A percentile compares a stretch with the other conserved stretches of the same genome.
phyloP scores from a whole-genome alignment of 2,329 filamentous ascomycete species.

The Cercospora sp. region DNA sequence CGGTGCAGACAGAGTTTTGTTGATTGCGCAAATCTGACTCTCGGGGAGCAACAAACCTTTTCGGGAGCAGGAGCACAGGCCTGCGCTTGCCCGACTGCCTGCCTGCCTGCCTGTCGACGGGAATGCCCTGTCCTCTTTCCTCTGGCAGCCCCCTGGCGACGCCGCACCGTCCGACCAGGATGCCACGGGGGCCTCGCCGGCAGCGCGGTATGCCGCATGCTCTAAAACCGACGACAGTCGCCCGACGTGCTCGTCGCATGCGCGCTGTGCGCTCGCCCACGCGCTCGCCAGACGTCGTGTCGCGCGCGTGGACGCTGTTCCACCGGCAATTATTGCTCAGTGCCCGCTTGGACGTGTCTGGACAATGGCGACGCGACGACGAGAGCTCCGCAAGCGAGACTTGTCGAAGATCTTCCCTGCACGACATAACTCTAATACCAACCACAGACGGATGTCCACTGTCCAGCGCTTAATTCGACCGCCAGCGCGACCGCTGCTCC shows the following conservation, averaged over 20 bases:
- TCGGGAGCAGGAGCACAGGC: not conserved
- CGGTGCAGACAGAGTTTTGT: slow-evolving; percentile 4
- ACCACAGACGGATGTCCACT: not conserved
- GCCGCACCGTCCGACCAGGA: not conserved
- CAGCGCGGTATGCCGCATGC: slow-evolving; percentile 3
- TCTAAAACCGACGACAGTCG: slow-evolving; percentile 1
- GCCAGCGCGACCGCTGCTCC: not conserved
- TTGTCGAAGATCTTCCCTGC: slow-evolving; percentile 16
- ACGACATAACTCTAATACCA: slow-evolving; percentile 19
- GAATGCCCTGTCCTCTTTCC: not conserved
- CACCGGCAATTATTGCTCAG: not conserved
- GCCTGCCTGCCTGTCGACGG: not conserved
- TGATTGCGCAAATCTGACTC: slow-evolving; percentile 5
- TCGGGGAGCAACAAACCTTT: slow-evolving; percentile 1
- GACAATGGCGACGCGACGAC: not conserved
- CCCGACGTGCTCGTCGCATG: not conserved
- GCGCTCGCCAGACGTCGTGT: not conserved
- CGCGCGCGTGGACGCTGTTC: not conserved
- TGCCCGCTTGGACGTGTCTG: not conserved
- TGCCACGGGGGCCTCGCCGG: slow-evolving; percentile 8
- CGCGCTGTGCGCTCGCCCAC: not conserved
- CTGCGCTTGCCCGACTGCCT: not conserved
- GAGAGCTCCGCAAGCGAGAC: slow-evolving; percentile 17
- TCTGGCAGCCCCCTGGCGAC: not conserved
- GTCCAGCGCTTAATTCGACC: not conserved